Percentiles rank a stretch among this genome's conserved stretches.
Evolutionary conservation across 805 yeast genomes (phyloP).

Genomic region (Huiozyma naganishii): DNA sequence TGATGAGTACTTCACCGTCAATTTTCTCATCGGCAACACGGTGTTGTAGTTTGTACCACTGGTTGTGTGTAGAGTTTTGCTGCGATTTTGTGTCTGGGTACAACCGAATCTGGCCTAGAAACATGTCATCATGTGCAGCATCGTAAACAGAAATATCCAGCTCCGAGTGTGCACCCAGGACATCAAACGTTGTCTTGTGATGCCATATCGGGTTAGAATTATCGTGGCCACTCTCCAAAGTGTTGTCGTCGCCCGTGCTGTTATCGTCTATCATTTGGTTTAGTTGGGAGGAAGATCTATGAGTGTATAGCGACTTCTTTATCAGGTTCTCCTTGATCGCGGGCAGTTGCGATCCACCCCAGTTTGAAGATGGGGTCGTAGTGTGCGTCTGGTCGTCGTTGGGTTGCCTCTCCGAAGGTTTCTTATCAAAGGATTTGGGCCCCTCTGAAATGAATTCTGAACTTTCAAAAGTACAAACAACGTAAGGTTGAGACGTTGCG

Average conservation of each 20-base stretch:
- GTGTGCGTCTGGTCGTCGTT: constrained; percentile 6
- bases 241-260: background rate
- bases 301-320: constrained; percentile 32
- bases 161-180: constrained; percentile 72
- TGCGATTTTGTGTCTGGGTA: constrained; percentile 41
- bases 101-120: constrained; percentile 74
- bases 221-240: constrained; percentile 1
- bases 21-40: constrained; percentile 69
- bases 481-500: constrained; percentile 64
- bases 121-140: constrained; percentile 67
- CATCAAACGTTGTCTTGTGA: constrained; percentile 88
- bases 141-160: constrained; percentile 89
- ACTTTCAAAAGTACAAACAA: constrained; percentile 83
- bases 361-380: constrained; percentile 1
- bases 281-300: constrained; percentile 36
- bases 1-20: constrained; percentile 66
- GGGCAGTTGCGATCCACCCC: constrained; percentile 11
- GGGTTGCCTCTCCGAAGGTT: constrained; percentile 17
- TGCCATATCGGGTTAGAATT: constrained; percentile 60
- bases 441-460: constrained; percentile 83
- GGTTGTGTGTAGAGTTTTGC: constrained; percentile 35
- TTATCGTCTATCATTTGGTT: constrained; percentile 16
- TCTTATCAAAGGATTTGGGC: constrained; percentile 37
- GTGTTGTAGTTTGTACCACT: constrained; percentile 67
- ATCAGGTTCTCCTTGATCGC: constrained; percentile 20